These are phyloP conservation scores for Amaranthus cruentus DNA, from an alignment of 148 eudicot species.

Conservation along the genomic window DNA sequence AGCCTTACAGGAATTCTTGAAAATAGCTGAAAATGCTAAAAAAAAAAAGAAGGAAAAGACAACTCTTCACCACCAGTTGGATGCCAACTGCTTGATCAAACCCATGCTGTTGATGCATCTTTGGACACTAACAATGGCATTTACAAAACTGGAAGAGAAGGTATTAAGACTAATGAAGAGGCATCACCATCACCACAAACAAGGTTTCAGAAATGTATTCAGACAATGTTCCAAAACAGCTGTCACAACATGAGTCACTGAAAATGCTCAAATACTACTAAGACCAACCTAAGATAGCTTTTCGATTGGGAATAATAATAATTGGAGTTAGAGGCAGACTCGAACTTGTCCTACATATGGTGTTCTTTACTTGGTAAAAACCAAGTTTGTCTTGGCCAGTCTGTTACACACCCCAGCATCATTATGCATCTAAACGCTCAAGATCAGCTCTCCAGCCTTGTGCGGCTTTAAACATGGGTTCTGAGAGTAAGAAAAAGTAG, in stretches of 20 bases:
- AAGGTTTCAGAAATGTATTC: too few species aligned
- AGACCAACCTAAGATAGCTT: too few species aligned
- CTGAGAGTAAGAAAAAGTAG: too few species aligned
- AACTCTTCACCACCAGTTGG: constrained; percentile 15
- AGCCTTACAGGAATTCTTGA: constrained; percentile 12
- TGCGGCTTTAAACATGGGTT: too few species aligned
- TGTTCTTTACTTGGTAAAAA: too few species aligned
- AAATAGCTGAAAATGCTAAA: constrained; percentile 17
- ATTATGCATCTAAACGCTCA: too few species aligned
- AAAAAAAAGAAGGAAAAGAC: constrained; percentile 18
- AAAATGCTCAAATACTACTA: not conserved
- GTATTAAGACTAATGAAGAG: not conserved
- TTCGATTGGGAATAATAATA: too few species aligned
- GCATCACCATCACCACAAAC: not conserved
- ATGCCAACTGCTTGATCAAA: constrained; percentile 8
- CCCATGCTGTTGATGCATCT: constrained; percentile 14
- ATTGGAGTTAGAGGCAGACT: too few species aligned
- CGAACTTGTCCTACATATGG: too few species aligned
- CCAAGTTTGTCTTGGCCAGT: too few species aligned
- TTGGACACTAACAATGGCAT: not conserved
- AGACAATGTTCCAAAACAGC: constrained; percentile 2
- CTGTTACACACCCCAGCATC: too few species aligned
- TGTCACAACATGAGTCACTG: constrained; percentile 13
- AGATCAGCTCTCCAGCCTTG: too few species aligned
- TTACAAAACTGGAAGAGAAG: constrained; percentile 3